A percentile compares a stretch with the other conserved stretches of the same genome.
Evolutionary conservation across 1,284 basidiomycete genomes (phyloP).

Genomic region (Tremellales sp.): DNA sequence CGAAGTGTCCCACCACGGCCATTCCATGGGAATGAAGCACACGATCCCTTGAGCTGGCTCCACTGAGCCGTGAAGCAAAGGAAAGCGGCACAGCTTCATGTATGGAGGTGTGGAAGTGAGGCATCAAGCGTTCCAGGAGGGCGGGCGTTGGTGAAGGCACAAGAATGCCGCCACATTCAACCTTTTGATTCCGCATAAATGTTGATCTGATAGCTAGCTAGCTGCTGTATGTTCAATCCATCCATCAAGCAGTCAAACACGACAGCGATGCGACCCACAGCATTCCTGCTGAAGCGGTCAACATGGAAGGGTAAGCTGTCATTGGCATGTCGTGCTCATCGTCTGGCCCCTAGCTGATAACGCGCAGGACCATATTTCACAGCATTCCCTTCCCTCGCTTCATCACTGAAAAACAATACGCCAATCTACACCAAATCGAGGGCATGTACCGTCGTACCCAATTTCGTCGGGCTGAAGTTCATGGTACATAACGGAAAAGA

Average conservation of each 20-base stretch:
- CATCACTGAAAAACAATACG: slow-evolving; percentile 75
- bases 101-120: too few relatives aligned
- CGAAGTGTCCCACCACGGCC: too few relatives aligned
- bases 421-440: slow-evolving; percentile 87
- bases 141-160: too few relatives aligned
- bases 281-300: slow-evolving; percentile 37
- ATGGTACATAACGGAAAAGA: slow-evolving; percentile 93
- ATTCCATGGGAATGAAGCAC: too few relatives aligned
- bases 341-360: background rate
- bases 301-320: slow-evolving; percentile 50
- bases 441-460: slow-evolving; percentile 88
- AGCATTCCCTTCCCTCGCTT: slow-evolving; percentile 82
- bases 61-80: too few relatives aligned
- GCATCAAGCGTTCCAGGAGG: too few relatives aligned
- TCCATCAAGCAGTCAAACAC: background rate
- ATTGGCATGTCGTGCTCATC: background rate
- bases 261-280: slow-evolving; percentile 21
- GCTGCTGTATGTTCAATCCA: background rate
- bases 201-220: too few relatives aligned
- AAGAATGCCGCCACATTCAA: too few relatives aligned
- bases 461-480: slow-evolving; percentile 86
- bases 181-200: too few relatives aligned
- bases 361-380: slow-evolving; percentile 85
- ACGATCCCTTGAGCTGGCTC: too few relatives aligned
- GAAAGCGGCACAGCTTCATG: too few relatives aligned